Base-by-base conservation (phyloP, 768 basidiomycete genomes). In the Mycena olivaceomarginata region DNA sequence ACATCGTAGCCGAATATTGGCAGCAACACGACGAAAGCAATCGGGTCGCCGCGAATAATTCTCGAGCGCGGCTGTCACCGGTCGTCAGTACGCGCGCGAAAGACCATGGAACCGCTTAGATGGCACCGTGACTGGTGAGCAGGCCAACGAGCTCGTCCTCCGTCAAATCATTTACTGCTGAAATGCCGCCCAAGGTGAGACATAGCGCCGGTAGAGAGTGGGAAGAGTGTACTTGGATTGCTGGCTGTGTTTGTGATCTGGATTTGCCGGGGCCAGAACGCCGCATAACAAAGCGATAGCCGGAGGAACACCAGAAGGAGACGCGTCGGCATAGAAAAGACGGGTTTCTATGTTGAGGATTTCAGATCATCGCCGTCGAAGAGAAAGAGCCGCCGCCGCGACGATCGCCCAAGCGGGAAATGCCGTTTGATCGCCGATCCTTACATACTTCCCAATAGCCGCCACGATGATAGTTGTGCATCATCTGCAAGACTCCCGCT, bases 11-110 rank as follows among this genome's bases (percentile, higher is more conserved):
- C 87, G 89, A 45, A 94, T 89, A n/a, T 79, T 77, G 20, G 82
- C 83, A 31, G 92, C 89, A 39, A 90, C 91, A 45, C 85, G 86
- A 48, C 89, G 90, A 84, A 94, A 94, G 82, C 94, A 95, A 80
- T 94, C 93, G 1, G 92, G 89, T 81, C 87, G 89, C 20, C 84
- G 86, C 59, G 86, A 78, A 77, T 91, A 90, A 22, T 85, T 81
- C 12, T 86, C 85, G 18, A 92, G 83, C 7, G 84, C 80, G 69
- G 87, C 91, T 91, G 78, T 89, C 90, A 45, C 63, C 3, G 20
- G 41, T 37, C 41, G 79, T 53, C 25, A 74, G 22, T 57, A 41
- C 37, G 51, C 41, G 39, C 37, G 51, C 41, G 39, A 74, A 22
- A 25, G 37, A 67, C 37, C 16, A 53, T 43, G 25, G 48, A 75